These are phyloP conservation scores for Fallopia convolvulus DNA, from an alignment of 148 eudicot genomes.

Conservation along the genomic window DNA sequence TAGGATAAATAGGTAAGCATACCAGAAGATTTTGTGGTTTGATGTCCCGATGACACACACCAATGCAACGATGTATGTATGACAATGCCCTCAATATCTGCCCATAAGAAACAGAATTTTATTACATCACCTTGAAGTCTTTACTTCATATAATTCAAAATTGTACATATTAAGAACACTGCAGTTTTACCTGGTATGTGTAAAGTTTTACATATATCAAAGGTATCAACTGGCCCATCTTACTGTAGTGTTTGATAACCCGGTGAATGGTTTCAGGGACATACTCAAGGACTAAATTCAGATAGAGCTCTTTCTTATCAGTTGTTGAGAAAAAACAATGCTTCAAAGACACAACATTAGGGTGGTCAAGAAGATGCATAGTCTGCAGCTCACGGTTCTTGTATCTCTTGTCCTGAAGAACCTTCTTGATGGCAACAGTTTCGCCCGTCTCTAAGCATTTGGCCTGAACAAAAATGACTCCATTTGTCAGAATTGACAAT, in stretches of 20 bases:
- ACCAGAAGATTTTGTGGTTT: conserved; percentile 78
- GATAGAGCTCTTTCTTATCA: conserved; percentile 67
- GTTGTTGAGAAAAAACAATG: conserved; percentile 85
- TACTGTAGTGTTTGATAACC: conserved; percentile 63
- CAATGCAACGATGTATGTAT: conserved; percentile 52
- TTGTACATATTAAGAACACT: not conserved
- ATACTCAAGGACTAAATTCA: conserved; percentile 69
- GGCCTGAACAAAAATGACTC: conserved; percentile 30
- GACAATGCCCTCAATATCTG: conserved; percentile 73
- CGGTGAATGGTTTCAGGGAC: conserved; percentile 76
- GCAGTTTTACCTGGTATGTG: conserved; percentile 53
- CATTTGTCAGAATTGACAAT: conserved; percentile 9
- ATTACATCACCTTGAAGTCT: not conserved
- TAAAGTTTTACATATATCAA: conserved; percentile 64
- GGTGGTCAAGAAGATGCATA: conserved; percentile 73
- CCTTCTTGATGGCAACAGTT: conserved; percentile 84
- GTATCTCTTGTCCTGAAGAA: conserved; percentile 81
- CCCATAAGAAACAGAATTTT: not conserved
- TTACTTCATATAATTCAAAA: not conserved
- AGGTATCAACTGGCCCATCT: conserved; percentile 64
- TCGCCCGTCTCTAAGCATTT: conserved; percentile 83
- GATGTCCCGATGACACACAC: conserved; percentile 74
- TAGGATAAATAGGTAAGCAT: not conserved
- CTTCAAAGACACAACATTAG: conserved; percentile 61
- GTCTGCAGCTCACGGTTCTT: conserved; percentile 78